A percentile compares a stretch with the other conserved stretches of the same genome.
Conservation (phyloP, 192 early-diverging fungal genomes). For the Phycomyces blakesleeanus region DNA sequence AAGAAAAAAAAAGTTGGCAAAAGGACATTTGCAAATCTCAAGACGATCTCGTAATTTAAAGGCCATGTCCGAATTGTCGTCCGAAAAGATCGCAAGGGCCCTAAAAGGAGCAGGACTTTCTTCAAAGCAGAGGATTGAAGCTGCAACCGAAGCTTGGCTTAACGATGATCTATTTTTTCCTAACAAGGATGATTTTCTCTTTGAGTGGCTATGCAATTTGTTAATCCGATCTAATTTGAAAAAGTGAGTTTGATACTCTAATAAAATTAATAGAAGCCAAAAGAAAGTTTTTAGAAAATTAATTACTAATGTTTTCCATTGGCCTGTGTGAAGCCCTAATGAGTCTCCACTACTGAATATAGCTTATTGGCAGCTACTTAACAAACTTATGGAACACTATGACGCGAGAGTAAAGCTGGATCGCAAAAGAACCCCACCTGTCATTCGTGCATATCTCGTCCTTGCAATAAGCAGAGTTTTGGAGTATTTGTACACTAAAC, state of each 20-base stretch:
- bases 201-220: conserved; percentile 28
- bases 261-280: background rate
- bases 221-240: conserved; percentile 27
- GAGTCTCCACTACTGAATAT: conserved; percentile 18
- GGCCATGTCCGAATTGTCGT: conserved; percentile 18
- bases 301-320: background rate
- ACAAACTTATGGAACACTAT: conserved; percentile 18
- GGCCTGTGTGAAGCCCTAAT: conserved; percentile 6
- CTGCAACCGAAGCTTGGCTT: conserved; percentile 22
- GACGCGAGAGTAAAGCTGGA: background rate
- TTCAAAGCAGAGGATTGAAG: conserved; percentile 21
- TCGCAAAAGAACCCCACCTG: conserved; percentile 6
- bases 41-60: background rate
- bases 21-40: background rate
- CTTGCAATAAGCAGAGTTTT: conserved; percentile 7
- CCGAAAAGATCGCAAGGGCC: conserved; percentile 34
- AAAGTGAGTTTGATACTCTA: conserved; percentile 16
- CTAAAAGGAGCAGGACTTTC: conserved; percentile 32
- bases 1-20: background rate
- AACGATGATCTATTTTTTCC: conserved; percentile 26
- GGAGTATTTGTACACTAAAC: conserved; percentile 6
- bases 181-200: conserved; percentile 34
- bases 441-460: conserved; percentile 22
- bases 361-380: conserved; percentile 27
- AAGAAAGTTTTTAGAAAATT: background rate